phyloP scores from a whole-genome alignment of 2,329 filamentous ascomycete species.

The Rhynchosporium agropyri region DNA sequence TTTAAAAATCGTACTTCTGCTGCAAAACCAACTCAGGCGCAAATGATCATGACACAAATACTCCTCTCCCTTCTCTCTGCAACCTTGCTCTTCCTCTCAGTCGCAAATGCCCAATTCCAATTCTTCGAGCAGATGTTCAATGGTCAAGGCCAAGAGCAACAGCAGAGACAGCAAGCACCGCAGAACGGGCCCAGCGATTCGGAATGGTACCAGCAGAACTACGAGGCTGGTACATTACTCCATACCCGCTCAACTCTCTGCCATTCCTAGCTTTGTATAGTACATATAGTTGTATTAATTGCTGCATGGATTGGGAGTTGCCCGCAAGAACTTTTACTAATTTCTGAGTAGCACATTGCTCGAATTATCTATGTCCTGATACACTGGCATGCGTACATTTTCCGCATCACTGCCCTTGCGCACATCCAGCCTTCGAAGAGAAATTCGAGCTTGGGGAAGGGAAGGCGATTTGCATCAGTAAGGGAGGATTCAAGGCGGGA shows the following conservation, averaged over 20 bases:
- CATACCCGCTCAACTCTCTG: neutral
- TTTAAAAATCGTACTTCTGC: neutral
- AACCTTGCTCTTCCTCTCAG: constrained; percentile 61
- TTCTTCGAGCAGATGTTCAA: constrained; percentile 99
- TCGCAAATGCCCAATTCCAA: constrained; percentile 78
- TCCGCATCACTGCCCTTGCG: constrained; percentile 95
- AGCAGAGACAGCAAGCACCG: constrained; percentile 57
- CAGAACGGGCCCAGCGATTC: constrained; percentile 87
- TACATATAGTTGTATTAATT: neutral
- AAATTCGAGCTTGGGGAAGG: constrained; percentile 77
- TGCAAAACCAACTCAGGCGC: constrained; percentile 4
- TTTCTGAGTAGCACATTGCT: constrained; percentile 68
- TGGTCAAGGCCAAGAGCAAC: constrained; percentile 51
- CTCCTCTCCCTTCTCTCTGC: constrained; percentile 44
- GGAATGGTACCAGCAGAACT: constrained; percentile 73
- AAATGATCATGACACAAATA: constrained; percentile 36
- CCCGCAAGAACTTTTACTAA: constrained; percentile 5
- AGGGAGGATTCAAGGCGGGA: constrained; percentile 71
- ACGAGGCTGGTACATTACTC: constrained; percentile 60
- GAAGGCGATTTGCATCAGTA: constrained; percentile 72
- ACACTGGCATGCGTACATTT: constrained; percentile 95
- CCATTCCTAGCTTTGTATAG: neutral
- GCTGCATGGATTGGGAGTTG: neutral
- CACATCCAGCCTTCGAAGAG: constrained; percentile 75
- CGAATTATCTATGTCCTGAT: constrained; percentile 91